These are phyloP conservation scores for Blastocladiella emersonii DNA, from an alignment of 371 early-diverging fungal species.

Conservation along the genomic window DNA sequence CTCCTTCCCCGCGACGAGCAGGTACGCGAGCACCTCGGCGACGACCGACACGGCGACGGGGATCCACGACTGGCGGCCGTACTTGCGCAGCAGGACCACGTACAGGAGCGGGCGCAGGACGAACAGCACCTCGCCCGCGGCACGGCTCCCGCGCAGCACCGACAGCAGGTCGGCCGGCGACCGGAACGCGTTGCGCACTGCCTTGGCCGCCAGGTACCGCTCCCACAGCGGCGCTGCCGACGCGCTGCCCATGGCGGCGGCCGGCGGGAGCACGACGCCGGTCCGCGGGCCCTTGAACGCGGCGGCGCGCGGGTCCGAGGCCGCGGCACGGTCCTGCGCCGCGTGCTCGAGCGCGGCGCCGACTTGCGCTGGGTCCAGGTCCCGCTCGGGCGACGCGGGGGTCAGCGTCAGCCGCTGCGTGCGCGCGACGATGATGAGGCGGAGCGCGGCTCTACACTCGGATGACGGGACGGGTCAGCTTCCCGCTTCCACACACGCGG, in stretches of 20 bases:
- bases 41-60: conserved; percentile 72
- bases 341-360: not conserved
- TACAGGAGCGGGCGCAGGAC: conserved; percentile 74
- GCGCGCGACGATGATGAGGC: conserved; percentile 1
- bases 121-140: conserved; percentile 60
- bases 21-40: conserved; percentile 47
- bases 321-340: not conserved
- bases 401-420: not conserved
- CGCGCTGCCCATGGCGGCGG: not conserved
- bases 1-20: conserved; percentile 10
- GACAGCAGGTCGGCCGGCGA: conserved; percentile 56
- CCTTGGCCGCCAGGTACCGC: not conserved
- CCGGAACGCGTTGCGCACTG: conserved; percentile 14
- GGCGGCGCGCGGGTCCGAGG: too few species aligned
- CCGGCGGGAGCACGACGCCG: conserved; percentile 1
- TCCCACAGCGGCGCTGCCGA: not conserved
- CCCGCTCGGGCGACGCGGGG: not conserved
- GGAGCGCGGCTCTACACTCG: not conserved
- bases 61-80: conserved; percentile 60
- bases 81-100: conserved; percentile 57
- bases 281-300: not conserved
- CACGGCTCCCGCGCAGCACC: conserved; percentile 34
- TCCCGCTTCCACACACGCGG: not conserved
- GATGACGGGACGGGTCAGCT: not conserved
- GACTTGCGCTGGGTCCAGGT: not conserved